Evolutionary conservation across 2,329 filamentous ascomycete species (phyloP), one percentile per base, ranked within the genome.

Genomic region (Fusarium sulawesiense): DNA sequence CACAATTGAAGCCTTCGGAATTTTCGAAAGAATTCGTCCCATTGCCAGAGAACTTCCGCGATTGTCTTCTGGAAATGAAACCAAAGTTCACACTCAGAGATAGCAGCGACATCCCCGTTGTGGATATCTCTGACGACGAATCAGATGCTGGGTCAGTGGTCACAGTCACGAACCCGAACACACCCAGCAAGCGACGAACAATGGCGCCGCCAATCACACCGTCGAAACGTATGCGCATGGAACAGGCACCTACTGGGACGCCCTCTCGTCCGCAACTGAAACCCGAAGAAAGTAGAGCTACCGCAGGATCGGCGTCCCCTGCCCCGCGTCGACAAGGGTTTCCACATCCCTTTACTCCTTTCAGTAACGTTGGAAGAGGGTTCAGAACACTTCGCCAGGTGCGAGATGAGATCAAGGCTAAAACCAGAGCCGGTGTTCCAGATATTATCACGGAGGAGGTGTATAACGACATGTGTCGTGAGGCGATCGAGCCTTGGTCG

Each of bases 401-500:
- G 3, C 83, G 85, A 0, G 77, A 81, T 0, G 84, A 89, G 13
- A 89, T 91, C 16, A 78, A 81, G 20, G 78, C 82, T 6, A 87
- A 87, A 14, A 86, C 85, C 27, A 83, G 82, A 20, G 85, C 87
- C 0, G 89, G 89, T 0, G 83, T 89, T 70, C 88, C 88, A 0
- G 85, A 86, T 9, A 82, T 89, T 1, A 85, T 88, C 1, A 86
- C 89, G 0, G 84, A 87, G 0, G 86, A 87, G 40, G 88, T 91
- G 0, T 88, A 90, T 23, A 85, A 89, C 29, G 82, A 82, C 0
- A 81, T 92, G 18, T 88, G 87, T 47, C 80, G 83, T 18, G 79
- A 86, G n/a, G 85, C 86, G 0, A 85, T 92, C 3, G 75, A 77
- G 10, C 85, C 87, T 2, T 93, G 91, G 91, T 74, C 83, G 2